Conservation (phyloP, 73 alveolate species). For the Paramecium bursaria region DNA sequence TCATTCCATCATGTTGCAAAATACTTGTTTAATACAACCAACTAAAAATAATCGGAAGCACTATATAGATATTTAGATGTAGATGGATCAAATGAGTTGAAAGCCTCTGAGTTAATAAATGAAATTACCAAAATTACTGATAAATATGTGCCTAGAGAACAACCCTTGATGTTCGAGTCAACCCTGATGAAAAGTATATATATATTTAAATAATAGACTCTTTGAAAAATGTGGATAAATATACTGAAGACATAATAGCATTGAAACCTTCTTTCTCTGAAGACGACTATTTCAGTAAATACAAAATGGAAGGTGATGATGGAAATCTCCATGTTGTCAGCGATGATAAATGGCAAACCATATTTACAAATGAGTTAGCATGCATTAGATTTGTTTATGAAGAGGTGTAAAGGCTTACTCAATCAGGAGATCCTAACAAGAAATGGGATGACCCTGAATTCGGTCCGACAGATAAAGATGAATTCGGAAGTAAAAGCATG, state of each 20-base stretch:
- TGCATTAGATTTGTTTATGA: slow-evolving; percentile 61
- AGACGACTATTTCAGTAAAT: slow-evolving; percentile 41
- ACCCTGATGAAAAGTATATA: no score
- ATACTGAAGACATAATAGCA: background rate
- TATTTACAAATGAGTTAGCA: slow-evolving; percentile 60
- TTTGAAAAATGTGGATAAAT: slow-evolving; percentile 42
- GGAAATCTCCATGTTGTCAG: background rate
- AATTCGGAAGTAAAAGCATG: slow-evolving; percentile 79
- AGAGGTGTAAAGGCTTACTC: slow-evolving; percentile 11
- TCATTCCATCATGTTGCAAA: slow-evolving; percentile 31
- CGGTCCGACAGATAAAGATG: slow-evolving; percentile 91
- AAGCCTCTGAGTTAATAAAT: slow-evolving; percentile 18
- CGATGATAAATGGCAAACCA: slow-evolving; percentile 45
- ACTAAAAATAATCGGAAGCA: slow-evolving; percentile 49
- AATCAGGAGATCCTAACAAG: slow-evolving; percentile 13
- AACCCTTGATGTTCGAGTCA: no score
- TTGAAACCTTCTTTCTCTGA: slow-evolving; percentile 40
- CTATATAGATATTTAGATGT: slow-evolving; percentile 35
- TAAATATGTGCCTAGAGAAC: slow-evolving; percentile 2
- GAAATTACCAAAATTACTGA: background rate
- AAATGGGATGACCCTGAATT: slow-evolving; percentile 91
- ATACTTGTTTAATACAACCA: slow-evolving; percentile 21
- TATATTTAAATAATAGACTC: slow-evolving; percentile 41
- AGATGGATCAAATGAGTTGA: slow-evolving; percentile 15
- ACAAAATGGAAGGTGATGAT: slow-evolving; percentile 57